Conservation (phyloP, 148 eudicot genomes). For the Rhododendron ferrugineum region DNA sequence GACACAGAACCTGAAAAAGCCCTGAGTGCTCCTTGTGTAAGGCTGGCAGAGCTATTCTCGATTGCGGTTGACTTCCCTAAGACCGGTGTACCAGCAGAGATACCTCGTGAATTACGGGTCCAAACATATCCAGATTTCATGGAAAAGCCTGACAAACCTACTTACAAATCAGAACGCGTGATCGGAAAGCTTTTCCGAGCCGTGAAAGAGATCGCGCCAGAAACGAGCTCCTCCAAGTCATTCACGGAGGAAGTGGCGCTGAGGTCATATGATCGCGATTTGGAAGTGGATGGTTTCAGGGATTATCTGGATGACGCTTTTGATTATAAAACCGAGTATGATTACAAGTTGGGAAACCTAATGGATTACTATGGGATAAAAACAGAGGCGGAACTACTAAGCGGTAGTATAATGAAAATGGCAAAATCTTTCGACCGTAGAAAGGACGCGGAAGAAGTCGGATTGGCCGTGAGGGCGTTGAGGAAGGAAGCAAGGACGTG, state of each 20-base stretch:
- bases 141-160: slow-evolving; percentile 50
- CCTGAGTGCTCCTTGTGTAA: slow-evolving; percentile 38
- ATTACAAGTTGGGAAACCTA: slow-evolving; percentile 36
- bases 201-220: slow-evolving; percentile 35
- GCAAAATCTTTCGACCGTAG: slow-evolving; percentile 41
- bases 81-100: slow-evolving; percentile 61
- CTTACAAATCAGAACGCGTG: slow-evolving; percentile 28
- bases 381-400: slow-evolving; percentile 47
- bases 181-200: slow-evolving; percentile 49
- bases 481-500: slow-evolving; percentile 21
- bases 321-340: slow-evolving; percentile 29
- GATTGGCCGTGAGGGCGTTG: slow-evolving; percentile 27
- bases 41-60: slow-evolving; percentile 50
- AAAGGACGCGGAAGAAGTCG: slow-evolving; percentile 21
- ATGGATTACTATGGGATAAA: slow-evolving; percentile 52
- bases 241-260: slow-evolving; percentile 38
- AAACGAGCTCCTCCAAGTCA: slow-evolving; percentile 11
- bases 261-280: slow-evolving; percentile 32
- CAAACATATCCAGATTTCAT: slow-evolving; percentile 65
- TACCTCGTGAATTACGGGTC: slow-evolving; percentile 36
- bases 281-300: slow-evolving; percentile 46
- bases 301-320: slow-evolving; percentile 28
- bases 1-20: slow-evolving; percentile 38
- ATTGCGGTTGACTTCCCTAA: slow-evolving; percentile 64
- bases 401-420: slow-evolving; percentile 46